Base-by-base conservation (phyloP, 2,329 filamentous ascomycete species). In the Nannizzia gypsea region DNA sequence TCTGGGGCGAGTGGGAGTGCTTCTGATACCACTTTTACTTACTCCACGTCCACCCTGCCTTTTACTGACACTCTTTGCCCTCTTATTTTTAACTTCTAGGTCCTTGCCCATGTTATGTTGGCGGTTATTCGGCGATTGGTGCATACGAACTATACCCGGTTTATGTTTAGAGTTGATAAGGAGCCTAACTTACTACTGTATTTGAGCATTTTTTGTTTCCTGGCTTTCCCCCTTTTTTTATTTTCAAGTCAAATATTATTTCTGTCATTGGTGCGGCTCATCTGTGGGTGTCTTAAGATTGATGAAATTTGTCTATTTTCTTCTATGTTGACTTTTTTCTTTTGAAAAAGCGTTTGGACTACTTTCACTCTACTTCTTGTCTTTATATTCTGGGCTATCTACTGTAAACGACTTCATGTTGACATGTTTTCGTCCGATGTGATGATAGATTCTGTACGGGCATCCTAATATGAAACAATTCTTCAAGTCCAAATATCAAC, bases 1-100 rank as follows among this genome's bases (percentile, higher is more conserved):
- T 86, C n/a, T 86, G 84, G 71, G 83, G 80, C 44, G 83, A 86
- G 70, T 86, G 83, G 83, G 80, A 83, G 66, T 82, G 81, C 72
- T 73, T 77, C 62, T 82, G 67, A 76, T 66, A 26, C 11, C 17
- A 24, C 38, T 24, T 34, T 28, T 24, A 9, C n/a, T 28, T 24
- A 2, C n/a, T 56, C 13, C 15, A 3, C 20, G 9, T 36, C 26
- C 17, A 22, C 15, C 5, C 11, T 55, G 24, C 26, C 28, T 40
- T 24, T 31, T 5, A 24, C 36, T 5, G 22, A 5, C 20, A 24
- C 17, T 26, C 56, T 58, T 56, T 56, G 22, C 9, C 36, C 40
- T 50, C 44, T 50, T 38, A 28, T n/a, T 48, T 54, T 57, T 44
- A 24, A 48, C 38, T 58, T 59, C 26, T 34, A 54, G 50, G 50